Conservation (phyloP, 2,329 filamentous ascomycete genomes). For the Microsporum ferrugineum region DNA sequence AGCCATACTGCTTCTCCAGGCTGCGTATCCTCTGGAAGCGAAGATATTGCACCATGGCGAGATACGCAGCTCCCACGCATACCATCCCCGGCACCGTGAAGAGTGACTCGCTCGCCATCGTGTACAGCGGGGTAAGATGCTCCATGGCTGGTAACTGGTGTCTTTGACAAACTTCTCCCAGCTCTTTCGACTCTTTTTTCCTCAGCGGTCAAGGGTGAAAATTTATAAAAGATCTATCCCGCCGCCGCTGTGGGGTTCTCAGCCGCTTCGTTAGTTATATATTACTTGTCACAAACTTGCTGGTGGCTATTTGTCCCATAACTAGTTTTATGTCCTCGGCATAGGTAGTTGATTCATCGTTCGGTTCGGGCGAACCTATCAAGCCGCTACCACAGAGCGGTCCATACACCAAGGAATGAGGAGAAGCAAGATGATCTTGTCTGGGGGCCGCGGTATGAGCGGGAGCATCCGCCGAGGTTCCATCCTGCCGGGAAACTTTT, state of each 20-base stretch:
- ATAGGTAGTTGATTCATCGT: background rate
- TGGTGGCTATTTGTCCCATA: background rate
- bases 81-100: background rate
- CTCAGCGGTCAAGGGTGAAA: no score
- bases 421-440: no score
- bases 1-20: conserved; percentile 34
- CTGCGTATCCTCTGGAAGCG: conserved; percentile 30
- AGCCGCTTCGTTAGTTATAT: background rate
- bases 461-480: background rate
- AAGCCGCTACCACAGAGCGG: background rate
- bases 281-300: background rate
- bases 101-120: background rate
- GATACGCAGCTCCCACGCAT: conserved; percentile 18
- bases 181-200: background rate
- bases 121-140: background rate
- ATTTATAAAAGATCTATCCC: no score
- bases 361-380: background rate
- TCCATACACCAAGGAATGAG: no score
- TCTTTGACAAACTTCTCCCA: background rate
- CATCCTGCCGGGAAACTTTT: background rate
- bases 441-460: background rate
- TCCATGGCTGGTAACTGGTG: background rate
- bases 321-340: background rate
- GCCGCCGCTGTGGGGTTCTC: no score
- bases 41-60: conserved; percentile 25